These are phyloP conservation scores for Trametes gibbosa DNA, from an alignment of 768 basidiomycete species.

Conservation along the genomic window DNA sequence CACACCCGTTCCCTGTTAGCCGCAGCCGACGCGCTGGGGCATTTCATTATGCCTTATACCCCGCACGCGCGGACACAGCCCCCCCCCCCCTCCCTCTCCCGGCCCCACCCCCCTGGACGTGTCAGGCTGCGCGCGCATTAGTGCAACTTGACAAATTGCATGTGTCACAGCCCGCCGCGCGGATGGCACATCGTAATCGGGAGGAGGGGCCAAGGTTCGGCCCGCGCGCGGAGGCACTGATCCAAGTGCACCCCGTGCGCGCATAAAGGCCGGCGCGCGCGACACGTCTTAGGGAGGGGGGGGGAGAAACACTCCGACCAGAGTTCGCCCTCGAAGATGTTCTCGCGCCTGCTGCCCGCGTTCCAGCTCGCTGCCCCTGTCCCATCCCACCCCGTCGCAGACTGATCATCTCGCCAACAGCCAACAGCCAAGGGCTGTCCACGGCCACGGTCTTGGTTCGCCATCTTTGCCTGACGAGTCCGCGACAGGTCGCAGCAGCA, in stretches of 20 bases:
- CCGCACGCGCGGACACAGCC: not conserved
- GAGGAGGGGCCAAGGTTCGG: not conserved
- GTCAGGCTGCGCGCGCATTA: not conserved
- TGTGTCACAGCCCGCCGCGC: conserved; percentile 5
- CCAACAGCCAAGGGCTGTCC: too few relatives aligned
- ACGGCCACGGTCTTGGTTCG: not conserved
- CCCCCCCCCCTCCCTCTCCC: too few relatives aligned
- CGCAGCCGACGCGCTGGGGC: not conserved
- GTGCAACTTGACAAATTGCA: not conserved
- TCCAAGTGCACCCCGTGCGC: not conserved
- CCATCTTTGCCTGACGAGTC: not conserved
- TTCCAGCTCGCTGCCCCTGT: too few relatives aligned
- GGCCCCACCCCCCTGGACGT: too few relatives aligned
- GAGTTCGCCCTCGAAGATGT: not conserved
- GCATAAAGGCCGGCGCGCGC: not conserved
- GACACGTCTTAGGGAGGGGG: not conserved
- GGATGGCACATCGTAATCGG: not conserved
- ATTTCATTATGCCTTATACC: not conserved
- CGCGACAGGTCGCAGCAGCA: not conserved
- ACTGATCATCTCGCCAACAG: conserved; percentile 6
- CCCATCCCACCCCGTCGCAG: conserved; percentile 3
- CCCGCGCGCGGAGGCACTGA: conserved; percentile 6
- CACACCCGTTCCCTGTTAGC: too few relatives aligned
- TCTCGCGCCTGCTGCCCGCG: too few relatives aligned
- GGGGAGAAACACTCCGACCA: not conserved